phyloP scores from a whole-genome alignment of 768 basidiomycete species.

The Rhodotorula kratochvilovae region DNA sequence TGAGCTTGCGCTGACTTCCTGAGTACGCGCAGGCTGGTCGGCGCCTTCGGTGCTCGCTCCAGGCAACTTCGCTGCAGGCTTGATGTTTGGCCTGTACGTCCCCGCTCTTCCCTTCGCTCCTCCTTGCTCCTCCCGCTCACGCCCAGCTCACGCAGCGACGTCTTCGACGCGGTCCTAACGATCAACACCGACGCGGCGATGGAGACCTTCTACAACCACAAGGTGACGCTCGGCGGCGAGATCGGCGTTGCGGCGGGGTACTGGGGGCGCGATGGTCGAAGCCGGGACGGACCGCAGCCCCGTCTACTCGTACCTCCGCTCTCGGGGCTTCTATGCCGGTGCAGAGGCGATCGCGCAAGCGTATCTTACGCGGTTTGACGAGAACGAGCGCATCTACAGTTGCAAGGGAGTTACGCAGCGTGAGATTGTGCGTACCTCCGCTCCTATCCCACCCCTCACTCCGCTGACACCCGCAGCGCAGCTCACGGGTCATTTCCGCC shows the following conservation, averaged over 20 bases:
- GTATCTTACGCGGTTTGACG: conserved; percentile 28
- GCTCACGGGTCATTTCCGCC: conserved; percentile 39
- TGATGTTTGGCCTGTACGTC: conserved; percentile 34
- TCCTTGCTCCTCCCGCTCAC: too few relatives aligned
- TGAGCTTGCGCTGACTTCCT: not conserved
- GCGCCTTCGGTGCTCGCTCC: conserved; percentile 37
- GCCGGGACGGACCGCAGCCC: conserved; percentile 27
- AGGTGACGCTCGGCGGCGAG: conserved; percentile 27
- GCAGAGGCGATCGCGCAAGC: conserved; percentile 34
- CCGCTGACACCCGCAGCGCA: not conserved
- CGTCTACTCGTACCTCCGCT: conserved; percentile 33
- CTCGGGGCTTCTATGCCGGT: conserved; percentile 41
- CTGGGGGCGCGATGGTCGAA: conserved; percentile 40
- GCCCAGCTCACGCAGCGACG: not conserved
- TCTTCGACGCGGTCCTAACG: conserved; percentile 39
- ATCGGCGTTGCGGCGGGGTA: conserved; percentile 40
- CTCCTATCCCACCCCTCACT: not conserved
- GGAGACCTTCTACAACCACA: conserved; percentile 36
- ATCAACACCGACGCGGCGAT: conserved; percentile 37
- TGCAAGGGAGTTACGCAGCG: conserved; percentile 10
- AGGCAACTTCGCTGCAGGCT: conserved; percentile 20
- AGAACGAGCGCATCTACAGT: conserved; percentile 25
- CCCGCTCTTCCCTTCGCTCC: not conserved
- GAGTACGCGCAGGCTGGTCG: conserved; percentile 29
- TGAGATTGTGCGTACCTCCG: conserved; percentile 5